Percentiles rank a stretch among this genome's conserved stretches.
Conservation (phyloP, 768 basidiomycete species). For the Serpula lacrymans region DNA sequence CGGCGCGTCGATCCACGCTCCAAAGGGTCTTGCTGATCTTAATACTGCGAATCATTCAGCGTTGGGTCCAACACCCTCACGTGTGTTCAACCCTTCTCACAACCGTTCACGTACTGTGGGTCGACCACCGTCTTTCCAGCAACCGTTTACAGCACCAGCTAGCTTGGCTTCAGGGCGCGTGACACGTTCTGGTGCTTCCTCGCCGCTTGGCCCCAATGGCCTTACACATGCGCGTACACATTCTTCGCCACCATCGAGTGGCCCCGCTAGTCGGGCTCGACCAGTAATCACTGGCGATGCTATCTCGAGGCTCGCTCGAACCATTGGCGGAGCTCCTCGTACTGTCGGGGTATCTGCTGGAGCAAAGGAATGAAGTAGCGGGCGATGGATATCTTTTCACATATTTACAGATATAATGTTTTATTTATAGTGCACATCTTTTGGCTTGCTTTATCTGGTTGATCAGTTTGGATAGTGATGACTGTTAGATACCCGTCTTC, state of each 20-base stretch:
- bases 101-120: slow-evolving; percentile 58
- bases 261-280: slow-evolving; percentile 40
- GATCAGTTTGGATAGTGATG: too few relatives aligned
- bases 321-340: slow-evolving; percentile 44
- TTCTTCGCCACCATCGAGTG: slow-evolving; percentile 55
- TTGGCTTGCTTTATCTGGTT: too few relatives aligned
- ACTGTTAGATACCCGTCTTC: too few relatives aligned
- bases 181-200: slow-evolving; percentile 43
- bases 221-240: slow-evolving; percentile 55
- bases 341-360: slow-evolving; percentile 20
- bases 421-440: too few relatives aligned
- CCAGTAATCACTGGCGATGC: slow-evolving; percentile 77
- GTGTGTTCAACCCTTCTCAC: slow-evolving; percentile 38
- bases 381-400: too few relatives aligned
- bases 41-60: slow-evolving; percentile 28
- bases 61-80: slow-evolving; percentile 22
- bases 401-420: too few relatives aligned
- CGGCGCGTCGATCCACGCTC: slow-evolving; percentile 57
- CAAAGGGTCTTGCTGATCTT: slow-evolving; percentile 35
- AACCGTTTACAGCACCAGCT: slow-evolving; percentile 24
- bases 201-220: slow-evolving; percentile 37
- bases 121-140: slow-evolving; percentile 30
- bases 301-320: slow-evolving; percentile 59
- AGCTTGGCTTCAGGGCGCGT: slow-evolving; percentile 24
- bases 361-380: too few relatives aligned